Conservation (phyloP, 768 basidiomycete species). For the Lyophyllum decastes region DNA sequence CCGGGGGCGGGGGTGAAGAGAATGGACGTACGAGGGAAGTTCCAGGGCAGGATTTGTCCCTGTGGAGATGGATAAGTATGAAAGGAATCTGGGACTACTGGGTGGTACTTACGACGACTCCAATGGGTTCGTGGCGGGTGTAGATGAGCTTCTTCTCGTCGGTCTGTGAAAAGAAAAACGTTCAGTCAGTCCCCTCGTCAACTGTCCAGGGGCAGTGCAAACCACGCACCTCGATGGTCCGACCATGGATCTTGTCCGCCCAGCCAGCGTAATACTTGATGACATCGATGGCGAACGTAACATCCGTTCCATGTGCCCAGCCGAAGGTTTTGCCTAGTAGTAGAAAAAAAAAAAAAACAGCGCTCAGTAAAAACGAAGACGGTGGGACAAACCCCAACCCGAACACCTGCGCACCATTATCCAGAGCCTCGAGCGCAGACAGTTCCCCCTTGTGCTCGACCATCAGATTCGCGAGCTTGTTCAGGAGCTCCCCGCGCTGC, state of each 20-base stretch:
- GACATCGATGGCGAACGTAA: conserved; percentile 31
- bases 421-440: conserved; percentile 51
- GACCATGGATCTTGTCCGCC: conserved; percentile 58
- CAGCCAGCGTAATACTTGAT: conserved; percentile 60
- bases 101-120: conserved; percentile 35
- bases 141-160: conserved; percentile 49
- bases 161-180: not conserved
- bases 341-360: too few relatives aligned
- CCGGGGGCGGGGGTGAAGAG: too few relatives aligned
- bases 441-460: conserved; percentile 47
- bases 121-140: conserved; percentile 63
- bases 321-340: conserved; percentile 30
- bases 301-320: conserved; percentile 24
- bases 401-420: conserved; percentile 48
- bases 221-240: conserved; percentile 43
- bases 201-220: not conserved
- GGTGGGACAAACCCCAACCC: too few relatives aligned
- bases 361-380: too few relatives aligned
- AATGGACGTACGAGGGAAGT: conserved; percentile 51
- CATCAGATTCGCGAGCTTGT: conserved; percentile 53
- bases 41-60: conserved; percentile 43
- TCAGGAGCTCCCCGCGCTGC: conserved; percentile 40
- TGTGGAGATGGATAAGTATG: not conserved
- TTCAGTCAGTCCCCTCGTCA: too few relatives aligned
- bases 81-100: not conserved